Evolutionary conservation across 352 stramenopile genomes (phyloP).

Genomic region (Phytophthora vignae): DNA sequence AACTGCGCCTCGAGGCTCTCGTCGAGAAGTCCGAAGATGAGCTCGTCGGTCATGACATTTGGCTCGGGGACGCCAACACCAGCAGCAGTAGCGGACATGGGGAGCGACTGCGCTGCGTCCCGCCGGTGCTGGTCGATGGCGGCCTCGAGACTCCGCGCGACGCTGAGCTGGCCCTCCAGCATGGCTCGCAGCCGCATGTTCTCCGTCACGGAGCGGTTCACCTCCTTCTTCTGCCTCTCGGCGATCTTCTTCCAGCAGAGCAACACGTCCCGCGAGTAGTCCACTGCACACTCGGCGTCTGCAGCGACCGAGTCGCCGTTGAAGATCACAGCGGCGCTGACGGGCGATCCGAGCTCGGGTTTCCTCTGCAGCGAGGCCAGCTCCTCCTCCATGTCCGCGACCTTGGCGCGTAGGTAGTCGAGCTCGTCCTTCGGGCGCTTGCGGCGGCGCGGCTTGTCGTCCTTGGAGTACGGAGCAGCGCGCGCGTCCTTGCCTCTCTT

Average conservation of each 20-base stretch:
- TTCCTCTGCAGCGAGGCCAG: conserved; percentile 23
- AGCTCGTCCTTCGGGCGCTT: conserved; percentile 52
- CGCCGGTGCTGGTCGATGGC: conserved; percentile 44
- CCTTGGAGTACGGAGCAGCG: conserved; percentile 24
- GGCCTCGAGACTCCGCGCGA: conserved; percentile 39
- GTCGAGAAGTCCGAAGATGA: conserved; percentile 33
- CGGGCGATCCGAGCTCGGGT: conserved; percentile 17
- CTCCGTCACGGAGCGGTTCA: conserved; percentile 31
- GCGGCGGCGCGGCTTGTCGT: conserved; percentile 32
- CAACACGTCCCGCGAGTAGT: conserved; percentile 20
- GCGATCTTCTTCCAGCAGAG: conserved; percentile 43
- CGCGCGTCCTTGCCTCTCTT: conserved; percentile 30
- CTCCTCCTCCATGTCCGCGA: conserved; percentile 44
- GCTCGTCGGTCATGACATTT: conserved; percentile 22
- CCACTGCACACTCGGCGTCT: not conserved
- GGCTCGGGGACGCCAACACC: not conserved
- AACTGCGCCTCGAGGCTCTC: conserved; percentile 36
- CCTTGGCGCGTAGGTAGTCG: conserved; percentile 43
- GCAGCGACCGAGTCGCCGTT: not conserved
- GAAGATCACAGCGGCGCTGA: conserved; percentile 24
- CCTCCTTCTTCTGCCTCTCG: conserved; percentile 39
- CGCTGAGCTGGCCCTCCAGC: conserved; percentile 42
- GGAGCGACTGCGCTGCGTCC: conserved; percentile 31
- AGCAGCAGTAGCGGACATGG: not conserved
- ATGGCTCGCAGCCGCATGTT: conserved; percentile 42